Conservation (phyloP, 2,329 filamentous ascomycete species). For the Monosporascus sp. region DNA sequence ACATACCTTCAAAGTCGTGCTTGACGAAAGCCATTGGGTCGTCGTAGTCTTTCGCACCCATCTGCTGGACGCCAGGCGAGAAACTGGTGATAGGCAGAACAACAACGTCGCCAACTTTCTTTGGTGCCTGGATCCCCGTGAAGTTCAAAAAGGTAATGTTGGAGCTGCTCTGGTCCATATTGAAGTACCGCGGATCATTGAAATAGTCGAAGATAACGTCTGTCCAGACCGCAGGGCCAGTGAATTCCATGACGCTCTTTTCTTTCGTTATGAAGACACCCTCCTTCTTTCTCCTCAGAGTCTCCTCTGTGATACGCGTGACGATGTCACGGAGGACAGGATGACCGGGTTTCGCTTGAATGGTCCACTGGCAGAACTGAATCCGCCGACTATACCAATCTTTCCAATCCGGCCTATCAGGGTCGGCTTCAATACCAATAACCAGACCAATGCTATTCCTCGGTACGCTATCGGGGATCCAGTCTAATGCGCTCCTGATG, state of each 20-base stretch:
- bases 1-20: constrained; percentile 88
- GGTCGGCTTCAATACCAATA: constrained; percentile 93
- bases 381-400: constrained; percentile 95
- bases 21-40: constrained; percentile 97
- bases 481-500: constrained; percentile 76
- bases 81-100: constrained; percentile 96
- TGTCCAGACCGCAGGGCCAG: constrained; percentile 91
- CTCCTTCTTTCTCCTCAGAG: constrained; percentile 65
- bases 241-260: constrained; percentile 85
- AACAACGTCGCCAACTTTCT: constrained; percentile 88
- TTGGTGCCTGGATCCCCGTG: constrained; percentile 75
- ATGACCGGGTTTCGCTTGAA: constrained; percentile 91
- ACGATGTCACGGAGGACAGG: constrained; percentile 87
- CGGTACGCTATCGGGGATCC: constrained; percentile 77
- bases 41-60: constrained; percentile 82
- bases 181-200: constrained; percentile 85
- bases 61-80: constrained; percentile 88
- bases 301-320: constrained; percentile 76
- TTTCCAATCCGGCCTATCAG: constrained; percentile 85
- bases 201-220: constrained; percentile 89
- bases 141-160: constrained; percentile 85
- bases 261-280: constrained; percentile 47
- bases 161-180: constrained; percentile 64
- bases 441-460: constrained; percentile 77
- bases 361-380: constrained; percentile 99